phyloP scores from a whole-genome alignment of 2,329 filamentous ascomycete species.

The Bertia moriformis region DNA sequence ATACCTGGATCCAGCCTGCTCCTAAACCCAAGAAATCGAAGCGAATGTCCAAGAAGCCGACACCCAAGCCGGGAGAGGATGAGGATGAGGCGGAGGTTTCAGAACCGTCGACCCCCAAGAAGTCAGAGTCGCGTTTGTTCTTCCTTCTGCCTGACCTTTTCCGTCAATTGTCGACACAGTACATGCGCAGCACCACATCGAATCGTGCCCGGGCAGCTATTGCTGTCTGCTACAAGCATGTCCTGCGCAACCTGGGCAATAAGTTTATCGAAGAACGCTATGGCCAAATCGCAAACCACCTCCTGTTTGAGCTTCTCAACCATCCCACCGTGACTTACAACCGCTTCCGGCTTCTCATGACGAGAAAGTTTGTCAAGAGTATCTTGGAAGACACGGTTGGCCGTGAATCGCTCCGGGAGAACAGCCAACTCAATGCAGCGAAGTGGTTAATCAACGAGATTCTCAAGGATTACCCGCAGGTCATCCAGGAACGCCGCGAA shows the following conservation, averaged over 20 bases:
- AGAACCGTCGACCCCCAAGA: conserved; percentile 15
- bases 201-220: conserved; percentile 73
- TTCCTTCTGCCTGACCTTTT: conserved; percentile 68
- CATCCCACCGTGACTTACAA: conserved; percentile 65
- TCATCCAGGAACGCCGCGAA: conserved; percentile 71
- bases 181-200: conserved; percentile 62
- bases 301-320: conserved; percentile 68
- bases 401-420: conserved; percentile 70
- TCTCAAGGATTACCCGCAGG: conserved; percentile 87
- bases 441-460: conserved; percentile 73
- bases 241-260: conserved; percentile 67
- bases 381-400: conserved; percentile 76
- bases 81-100: conserved; percentile 62
- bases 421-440: conserved; percentile 71
- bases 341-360: conserved; percentile 73
- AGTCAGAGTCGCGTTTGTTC: conserved; percentile 58
- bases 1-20: conserved; percentile 23
- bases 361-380: conserved; percentile 69
- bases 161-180: conserved; percentile 65
- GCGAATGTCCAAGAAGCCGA: conserved; percentile 37
- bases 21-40: conserved; percentile 49
- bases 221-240: conserved; percentile 71
- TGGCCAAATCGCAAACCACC: conserved; percentile 62
- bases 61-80: conserved; percentile 42
- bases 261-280: conserved; percentile 75